A percentile compares a stretch with the other conserved stretches of the same genome.
These are phyloP conservation scores for Wickerhamiella musiphila DNA, from an alignment of 805 yeast genomes.

Conservation along the genomic window DNA sequence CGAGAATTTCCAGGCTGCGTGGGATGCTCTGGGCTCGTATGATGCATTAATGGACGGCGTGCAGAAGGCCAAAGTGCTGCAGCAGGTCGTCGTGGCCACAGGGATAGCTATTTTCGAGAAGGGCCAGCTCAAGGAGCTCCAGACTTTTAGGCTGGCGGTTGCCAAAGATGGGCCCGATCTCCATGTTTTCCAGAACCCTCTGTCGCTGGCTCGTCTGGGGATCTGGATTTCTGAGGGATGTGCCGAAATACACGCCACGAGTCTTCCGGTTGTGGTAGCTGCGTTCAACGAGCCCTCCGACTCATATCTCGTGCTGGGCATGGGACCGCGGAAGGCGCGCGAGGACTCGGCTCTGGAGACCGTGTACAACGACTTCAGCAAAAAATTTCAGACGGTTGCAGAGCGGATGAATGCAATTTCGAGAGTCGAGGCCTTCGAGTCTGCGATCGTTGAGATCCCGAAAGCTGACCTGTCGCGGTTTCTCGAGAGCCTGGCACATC, in stretches of 20 bases:
- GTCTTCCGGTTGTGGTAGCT: conserved; percentile 72
- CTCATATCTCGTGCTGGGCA: conserved; percentile 74
- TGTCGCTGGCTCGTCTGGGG: conserved; percentile 69
- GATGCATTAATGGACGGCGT: conserved; percentile 51
- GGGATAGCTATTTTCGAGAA: conserved; percentile 84
- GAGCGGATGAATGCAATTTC: conserved; percentile 71
- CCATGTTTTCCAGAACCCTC: conserved; percentile 63
- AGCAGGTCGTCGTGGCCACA: conserved; percentile 66
- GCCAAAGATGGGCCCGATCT: conserved; percentile 78
- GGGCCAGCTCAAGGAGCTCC: conserved; percentile 56
- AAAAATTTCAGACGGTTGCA: conserved; percentile 82
- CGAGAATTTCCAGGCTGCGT: conserved; percentile 49
- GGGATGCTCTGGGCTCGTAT: conserved; percentile 41
- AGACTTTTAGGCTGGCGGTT: conserved; percentile 72
- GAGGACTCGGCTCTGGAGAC: conserved; percentile 18
- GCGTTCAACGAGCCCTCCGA: conserved; percentile 55
- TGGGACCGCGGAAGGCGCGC: conserved; percentile 65
- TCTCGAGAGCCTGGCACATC: conserved; percentile 53
- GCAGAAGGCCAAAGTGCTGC: conserved; percentile 68
- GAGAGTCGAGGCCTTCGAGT: conserved; percentile 85
- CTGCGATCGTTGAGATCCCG: conserved; percentile 77
- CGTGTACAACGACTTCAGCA: conserved; percentile 54
- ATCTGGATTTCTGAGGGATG: conserved; percentile 83
- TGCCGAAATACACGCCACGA: conserved; percentile 52
- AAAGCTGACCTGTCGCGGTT: conserved; percentile 80